Evolutionary conservation across 2,329 filamentous ascomycete genomes (phyloP).

Genomic region (Bimuria novae-zelandiae): DNA sequence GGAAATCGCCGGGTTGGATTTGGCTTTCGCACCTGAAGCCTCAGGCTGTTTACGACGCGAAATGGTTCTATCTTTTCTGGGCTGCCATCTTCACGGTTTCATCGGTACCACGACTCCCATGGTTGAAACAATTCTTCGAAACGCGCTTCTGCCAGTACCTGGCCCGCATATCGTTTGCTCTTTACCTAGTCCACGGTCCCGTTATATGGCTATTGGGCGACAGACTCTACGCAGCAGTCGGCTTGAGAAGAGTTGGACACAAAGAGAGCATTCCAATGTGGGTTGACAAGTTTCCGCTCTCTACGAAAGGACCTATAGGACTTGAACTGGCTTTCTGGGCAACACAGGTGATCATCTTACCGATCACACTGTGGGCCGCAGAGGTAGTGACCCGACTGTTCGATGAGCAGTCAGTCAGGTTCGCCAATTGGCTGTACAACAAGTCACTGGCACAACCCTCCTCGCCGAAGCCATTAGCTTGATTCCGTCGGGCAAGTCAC

Average conservation of each 20-base stretch:
- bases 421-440: slow-evolving; percentile 58
- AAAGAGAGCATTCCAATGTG: slow-evolving; percentile 59
- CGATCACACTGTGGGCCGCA: slow-evolving; percentile 37
- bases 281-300: slow-evolving; percentile 61
- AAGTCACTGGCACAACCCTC: slow-evolving; percentile 43
- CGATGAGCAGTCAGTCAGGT: slow-evolving; percentile 59
- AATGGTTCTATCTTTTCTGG: slow-evolving; percentile 71
- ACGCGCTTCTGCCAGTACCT: slow-evolving; percentile 59
- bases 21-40: slow-evolving; percentile 66
- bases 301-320: slow-evolving; percentile 62
- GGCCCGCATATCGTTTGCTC: slow-evolving; percentile 60
- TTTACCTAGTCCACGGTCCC: slow-evolving; percentile 64
- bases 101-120: slow-evolving; percentile 60
- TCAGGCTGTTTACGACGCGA: slow-evolving; percentile 67
- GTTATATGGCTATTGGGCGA: slow-evolving; percentile 54
- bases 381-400: slow-evolving; percentile 43
- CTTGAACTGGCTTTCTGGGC: slow-evolving; percentile 60
- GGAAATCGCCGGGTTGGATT: slow-evolving; percentile 63
- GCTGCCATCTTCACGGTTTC: slow-evolving; percentile 62
- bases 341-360: slow-evolving; percentile 59
- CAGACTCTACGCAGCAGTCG: slow-evolving; percentile 65
- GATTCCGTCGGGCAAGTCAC: neutral
- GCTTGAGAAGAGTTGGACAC: slow-evolving; percentile 58
- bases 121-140: slow-evolving; percentile 54
- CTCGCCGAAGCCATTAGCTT: slow-evolving; percentile 8